These are phyloP conservation scores for Gentiana straminea DNA, from an alignment of 257 asterid genomes.

Conservation along the genomic window DNA sequence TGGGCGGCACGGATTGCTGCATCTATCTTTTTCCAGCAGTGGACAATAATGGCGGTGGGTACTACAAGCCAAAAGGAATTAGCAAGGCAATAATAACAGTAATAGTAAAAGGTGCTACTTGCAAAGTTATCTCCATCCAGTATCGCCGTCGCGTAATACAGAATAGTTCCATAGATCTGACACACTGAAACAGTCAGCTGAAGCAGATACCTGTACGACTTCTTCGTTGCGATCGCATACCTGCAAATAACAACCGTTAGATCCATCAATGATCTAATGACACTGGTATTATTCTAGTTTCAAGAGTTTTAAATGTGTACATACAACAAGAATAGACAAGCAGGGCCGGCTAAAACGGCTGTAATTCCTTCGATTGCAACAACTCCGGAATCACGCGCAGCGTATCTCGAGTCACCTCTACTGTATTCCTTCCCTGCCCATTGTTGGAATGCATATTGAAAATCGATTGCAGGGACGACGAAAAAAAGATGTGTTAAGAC, in stretches of 20 bases:
- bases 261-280: neutral
- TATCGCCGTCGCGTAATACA: constrained; percentile 53
- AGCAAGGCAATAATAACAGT: constrained; percentile 50
- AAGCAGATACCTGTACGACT: constrained; percentile 54
- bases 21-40: constrained; percentile 74
- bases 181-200: constrained; percentile 78
- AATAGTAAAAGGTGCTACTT: constrained; percentile 39
- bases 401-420: constrained; percentile 95
- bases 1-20: constrained; percentile 44
- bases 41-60: constrained; percentile 48
- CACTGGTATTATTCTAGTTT: neutral
- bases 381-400: constrained; percentile 55
- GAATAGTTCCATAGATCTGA: constrained; percentile 71
- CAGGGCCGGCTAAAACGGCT: constrained; percentile 74
- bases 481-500: neutral
- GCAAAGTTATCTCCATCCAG: constrained; percentile 91
- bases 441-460: constrained; percentile 5
- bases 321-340: constrained; percentile 67
- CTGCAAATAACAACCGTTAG: constrained; percentile 24
- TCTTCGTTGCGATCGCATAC: constrained; percentile 73
- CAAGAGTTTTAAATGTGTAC: constrained; percentile 11
- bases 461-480: neutral
- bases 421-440: constrained; percentile 93
- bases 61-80: constrained; percentile 75
- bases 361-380: constrained; percentile 82